Conservation (phyloP, 371 early-diverging fungal species). For the Nosema bombycis region DNA sequence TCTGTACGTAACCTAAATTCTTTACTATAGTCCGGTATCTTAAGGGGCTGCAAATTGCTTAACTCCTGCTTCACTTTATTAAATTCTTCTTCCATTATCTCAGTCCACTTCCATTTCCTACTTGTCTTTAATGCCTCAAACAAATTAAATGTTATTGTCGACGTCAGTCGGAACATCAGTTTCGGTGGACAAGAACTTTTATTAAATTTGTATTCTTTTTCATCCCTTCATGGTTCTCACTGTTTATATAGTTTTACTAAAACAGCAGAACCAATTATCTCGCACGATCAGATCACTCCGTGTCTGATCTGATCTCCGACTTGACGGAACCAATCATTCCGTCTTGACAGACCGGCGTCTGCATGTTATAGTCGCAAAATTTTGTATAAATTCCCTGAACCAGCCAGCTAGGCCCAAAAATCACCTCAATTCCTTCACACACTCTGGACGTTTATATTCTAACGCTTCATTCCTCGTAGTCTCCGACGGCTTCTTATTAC, state of each 20-base stretch:
- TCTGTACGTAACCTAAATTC: slow-evolving; percentile 45
- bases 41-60: slow-evolving; percentile 2
- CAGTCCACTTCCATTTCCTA: slow-evolving; percentile 24
- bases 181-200: too few species aligned
- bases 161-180: too few species aligned
- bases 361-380: slow-evolving; percentile 15
- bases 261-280: too few species aligned
- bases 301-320: too few species aligned
- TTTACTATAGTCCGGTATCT: slow-evolving; percentile 38
- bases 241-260: too few species aligned
- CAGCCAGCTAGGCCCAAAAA: slow-evolving; percentile 13
- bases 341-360: too few species aligned
- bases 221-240: too few species aligned
- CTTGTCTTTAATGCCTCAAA: slow-evolving; percentile 8
- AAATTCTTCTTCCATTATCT: slow-evolving; percentile 17
- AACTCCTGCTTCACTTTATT: not conserved
- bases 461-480: slow-evolving; percentile 28
- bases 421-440: not conserved
- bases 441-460: slow-evolving; percentile 6
- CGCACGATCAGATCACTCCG: too few species aligned
- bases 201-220: too few species aligned
- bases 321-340: too few species aligned
- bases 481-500: slow-evolving; percentile 10
- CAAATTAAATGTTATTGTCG: slow-evolving; percentile 7
- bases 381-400: slow-evolving; percentile 2